Evolutionary conservation across 768 basidiomycete species (phyloP), one percentile per base, ranked within the genome.

Genomic region (Rubroboletus satanas): DNA sequence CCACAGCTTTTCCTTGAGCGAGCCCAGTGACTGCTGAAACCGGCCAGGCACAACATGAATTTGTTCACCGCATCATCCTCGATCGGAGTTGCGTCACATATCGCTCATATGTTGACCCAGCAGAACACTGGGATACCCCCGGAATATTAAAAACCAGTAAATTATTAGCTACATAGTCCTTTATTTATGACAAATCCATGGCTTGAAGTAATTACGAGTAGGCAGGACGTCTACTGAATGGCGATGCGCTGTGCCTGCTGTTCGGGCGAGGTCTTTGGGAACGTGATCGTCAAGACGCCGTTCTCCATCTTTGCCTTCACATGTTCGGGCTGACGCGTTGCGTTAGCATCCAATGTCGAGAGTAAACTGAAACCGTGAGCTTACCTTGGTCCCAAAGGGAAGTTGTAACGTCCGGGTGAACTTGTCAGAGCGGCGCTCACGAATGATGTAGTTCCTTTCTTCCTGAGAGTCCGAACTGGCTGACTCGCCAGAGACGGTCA

Each of bases 401-500:
- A 82, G 67, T 31, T 74, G 71, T 45, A 82, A 44, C 1, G 75
- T 74, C 18, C 80, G 67, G 32, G 75, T 70, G 66, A 80, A 80
- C 49, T 70, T 76, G 39, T 79, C 81, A 39, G 55, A 74, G 14
- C 69, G 68, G 41, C 79, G 70, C 64, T 81, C 82, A 15, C 71
- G 71, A n/a, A 82, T 61, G 31, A 72, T 70, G 51, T 75, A 80
- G 2, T 69, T 74, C 12, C 54, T 55, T 52, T 76, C 71, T 7
- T 74, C 74, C 33, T 65, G 63, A 5, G 74, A 65, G 0, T 62
- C 43, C 1, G 73, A 68, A 4, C 62, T 43, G 11, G 67, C 65
- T 26, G 60, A 70, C 62, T 82, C 75, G 26, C 79, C 80, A 8
- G 77, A 76, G 35, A 84, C 69, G 2, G 71, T 78, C 47, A 85